Percentiles rank a stretch among this genome's conserved stretches.
Evolutionary conservation across 441 rosid species (phyloP).

Genomic region (Bruguiera hainesii): DNA sequence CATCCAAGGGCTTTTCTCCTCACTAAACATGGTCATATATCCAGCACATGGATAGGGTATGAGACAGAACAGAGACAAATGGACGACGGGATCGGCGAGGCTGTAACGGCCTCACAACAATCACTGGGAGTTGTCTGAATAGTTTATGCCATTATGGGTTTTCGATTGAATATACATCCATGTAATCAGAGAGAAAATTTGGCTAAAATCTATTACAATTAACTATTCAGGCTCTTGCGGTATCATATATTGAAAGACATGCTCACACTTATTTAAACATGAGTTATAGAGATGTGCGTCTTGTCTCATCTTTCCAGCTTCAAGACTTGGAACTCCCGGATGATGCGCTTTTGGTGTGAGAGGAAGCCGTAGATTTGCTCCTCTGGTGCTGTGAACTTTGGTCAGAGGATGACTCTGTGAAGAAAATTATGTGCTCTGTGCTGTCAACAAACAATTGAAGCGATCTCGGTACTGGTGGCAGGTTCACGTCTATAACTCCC

Average conservation of each 20-base stretch:
- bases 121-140: too few relatives aligned
- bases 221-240: background rate
- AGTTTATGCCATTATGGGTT: too few relatives aligned
- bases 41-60: too few relatives aligned
- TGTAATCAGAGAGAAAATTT: background rate
- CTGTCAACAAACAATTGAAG: constrained; percentile 41
- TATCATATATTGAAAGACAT: background rate
- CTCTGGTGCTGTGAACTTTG: constrained; percentile 31
- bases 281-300: background rate
- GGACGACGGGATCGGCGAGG: too few relatives aligned
- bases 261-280: background rate
- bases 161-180: too few relatives aligned
- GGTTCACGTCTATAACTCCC: constrained; percentile 50
- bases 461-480: constrained; percentile 51
- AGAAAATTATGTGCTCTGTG: constrained; percentile 49
- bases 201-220: background rate
- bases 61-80: too few relatives aligned
- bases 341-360: constrained; percentile 29
- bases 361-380: constrained; percentile 27
- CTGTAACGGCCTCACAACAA: too few relatives aligned
- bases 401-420: constrained; percentile 48
- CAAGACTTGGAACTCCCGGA: constrained; percentile 19
- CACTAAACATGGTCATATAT: too few relatives aligned
- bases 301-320: background rate
- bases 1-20: too few relatives aligned